phyloP scores from a whole-genome alignment of 2,329 filamentous ascomycete species.

The Macroventuria anomochaeta region DNA sequence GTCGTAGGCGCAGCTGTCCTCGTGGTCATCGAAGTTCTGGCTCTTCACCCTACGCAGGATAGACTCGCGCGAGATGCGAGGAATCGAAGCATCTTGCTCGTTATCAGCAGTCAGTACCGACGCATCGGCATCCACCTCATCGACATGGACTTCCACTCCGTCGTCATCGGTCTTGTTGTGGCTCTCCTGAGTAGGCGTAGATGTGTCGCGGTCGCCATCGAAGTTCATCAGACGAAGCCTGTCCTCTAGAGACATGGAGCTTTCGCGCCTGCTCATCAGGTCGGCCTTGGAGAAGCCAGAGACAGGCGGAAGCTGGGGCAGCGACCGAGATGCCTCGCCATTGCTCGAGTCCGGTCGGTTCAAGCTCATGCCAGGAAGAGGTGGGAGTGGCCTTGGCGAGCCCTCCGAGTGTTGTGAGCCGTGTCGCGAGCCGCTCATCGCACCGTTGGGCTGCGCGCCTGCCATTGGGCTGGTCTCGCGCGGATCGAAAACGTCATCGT shows the following conservation, averaged over 20 bases:
- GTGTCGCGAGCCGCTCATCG: slow-evolving; percentile 60
- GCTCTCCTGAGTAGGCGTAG: slow-evolving; percentile 47
- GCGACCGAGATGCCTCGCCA: slow-evolving; percentile 69
- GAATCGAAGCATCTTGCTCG: slow-evolving; percentile 66
- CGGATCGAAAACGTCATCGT: slow-evolving; percentile 72
- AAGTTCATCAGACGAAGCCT: slow-evolving; percentile 88
- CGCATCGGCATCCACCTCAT: slow-evolving; percentile 39
- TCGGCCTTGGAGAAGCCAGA: slow-evolving; percentile 76
- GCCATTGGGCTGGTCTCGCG: slow-evolving; percentile 71
- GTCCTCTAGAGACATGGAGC: slow-evolving; percentile 83
- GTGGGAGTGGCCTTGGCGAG: slow-evolving; percentile 84
- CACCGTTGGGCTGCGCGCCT: slow-evolving; percentile 54
- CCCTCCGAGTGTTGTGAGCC: slow-evolving; percentile 79
- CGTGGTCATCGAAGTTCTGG: slow-evolving; percentile 60
- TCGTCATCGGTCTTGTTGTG: slow-evolving; percentile 35
- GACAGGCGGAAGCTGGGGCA: slow-evolving; percentile 75
- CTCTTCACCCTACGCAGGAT: slow-evolving; percentile 87
- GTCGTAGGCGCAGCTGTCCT: slow-evolving; percentile 43
- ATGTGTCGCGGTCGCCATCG: slow-evolving; percentile 57
- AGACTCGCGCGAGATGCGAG: slow-evolving; percentile 89
- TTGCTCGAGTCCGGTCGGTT: slow-evolving; percentile 64
- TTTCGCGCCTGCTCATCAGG: slow-evolving; percentile 74
- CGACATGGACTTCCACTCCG: slow-evolving; percentile 44
- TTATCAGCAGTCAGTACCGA: slow-evolving; percentile 12
- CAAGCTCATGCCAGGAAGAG: slow-evolving; percentile 70